Base-by-base conservation (phyloP, 1,284 basidiomycete genomes). In the Ceratobasidium sp. region DNA sequence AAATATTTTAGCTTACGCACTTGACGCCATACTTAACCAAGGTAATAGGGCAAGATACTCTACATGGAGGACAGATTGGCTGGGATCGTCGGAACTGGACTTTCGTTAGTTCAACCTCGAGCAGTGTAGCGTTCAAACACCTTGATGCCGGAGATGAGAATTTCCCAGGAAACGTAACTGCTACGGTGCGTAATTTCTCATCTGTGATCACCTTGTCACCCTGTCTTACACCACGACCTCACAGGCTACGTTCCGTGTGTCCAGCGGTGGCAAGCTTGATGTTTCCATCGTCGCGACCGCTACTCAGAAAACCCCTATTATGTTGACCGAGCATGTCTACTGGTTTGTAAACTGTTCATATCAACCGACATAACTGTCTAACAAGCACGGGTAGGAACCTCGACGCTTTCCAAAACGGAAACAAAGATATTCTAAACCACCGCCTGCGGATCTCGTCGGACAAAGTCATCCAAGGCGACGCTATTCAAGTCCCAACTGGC, bases 21-120 rank as follows among this genome's bases (percentile, higher is more conserved):
- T 44, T 52, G 17, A 66, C 38, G 26, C n/a, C 42, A 59, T 50
- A 33, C 26, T 67, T 50, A 46, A 48, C 12, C 61, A 65, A 38
- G 20, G 2, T 26, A 54, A 10, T 78, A 80, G 81, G 80, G 38
- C 79, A 87, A 82, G 86, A 87, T 52, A 90, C 88, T 3, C 83
- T 90, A 0, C 89, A 90, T 80, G 89, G 89, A 1, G 89, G 90
- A 9, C 86, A 88, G 7, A 83, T 84, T 65, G 90, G 89, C 56
- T 90, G 88, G 87, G 87, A 88, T 78, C 84, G 82, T 42, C 85
- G 87, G 13, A 88, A 87, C 82, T 91, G 89, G 89, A 90, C 87
- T 1, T 80, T 90, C n/a, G 84, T 86, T 9, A 81, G 84, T 3
- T 84, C 83, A 70, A 84, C 85, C 1, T 78, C 83, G 12, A 87